These are phyloP conservation scores for Gnaphalium uliginosum DNA, from an alignment of 129 eudicot genomes.

Conservation along the genomic window DNA sequence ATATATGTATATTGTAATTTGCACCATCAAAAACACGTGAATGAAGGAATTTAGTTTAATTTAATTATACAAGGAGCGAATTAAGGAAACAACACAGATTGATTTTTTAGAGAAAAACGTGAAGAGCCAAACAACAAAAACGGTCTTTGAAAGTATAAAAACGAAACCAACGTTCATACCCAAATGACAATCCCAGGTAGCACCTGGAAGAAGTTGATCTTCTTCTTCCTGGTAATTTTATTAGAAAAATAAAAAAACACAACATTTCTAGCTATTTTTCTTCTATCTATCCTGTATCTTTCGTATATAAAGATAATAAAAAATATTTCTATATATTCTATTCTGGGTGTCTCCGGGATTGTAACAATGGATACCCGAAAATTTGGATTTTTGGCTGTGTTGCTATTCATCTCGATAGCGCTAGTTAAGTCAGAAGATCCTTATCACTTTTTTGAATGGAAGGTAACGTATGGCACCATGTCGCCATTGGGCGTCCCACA, in stretches of 20 bases:
- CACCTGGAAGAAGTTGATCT: constrained; percentile 44
- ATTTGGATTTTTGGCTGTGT: constrained; percentile 24
- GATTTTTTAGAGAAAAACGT: constrained; percentile 24
- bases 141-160: constrained; percentile 30
- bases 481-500: constrained; percentile 76
- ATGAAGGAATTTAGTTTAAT: constrained; percentile 1
- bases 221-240: constrained; percentile 42
- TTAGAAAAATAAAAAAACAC: neutral
- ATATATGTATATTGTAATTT: neutral
- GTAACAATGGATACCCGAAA: constrained; percentile 40
- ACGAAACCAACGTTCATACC: constrained; percentile 1
- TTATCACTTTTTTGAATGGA: constrained; percentile 61
- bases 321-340: neutral
- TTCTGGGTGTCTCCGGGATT: constrained; percentile 48
- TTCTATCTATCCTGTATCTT: constrained; percentile 19
- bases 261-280: constrained; percentile 2
- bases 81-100: constrained; percentile 38
- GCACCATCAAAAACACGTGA: neutral
- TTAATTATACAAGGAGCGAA: constrained; percentile 13
- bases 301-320: neutral
- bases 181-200: constrained; percentile 43
- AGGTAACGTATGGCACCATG: constrained; percentile 69
- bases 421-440: constrained; percentile 67
- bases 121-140: constrained; percentile 28
- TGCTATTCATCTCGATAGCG: constrained; percentile 36